phyloP scores from a whole-genome alignment of 2,329 filamentous ascomycete genomes.

The Aspergillus ibericus region DNA sequence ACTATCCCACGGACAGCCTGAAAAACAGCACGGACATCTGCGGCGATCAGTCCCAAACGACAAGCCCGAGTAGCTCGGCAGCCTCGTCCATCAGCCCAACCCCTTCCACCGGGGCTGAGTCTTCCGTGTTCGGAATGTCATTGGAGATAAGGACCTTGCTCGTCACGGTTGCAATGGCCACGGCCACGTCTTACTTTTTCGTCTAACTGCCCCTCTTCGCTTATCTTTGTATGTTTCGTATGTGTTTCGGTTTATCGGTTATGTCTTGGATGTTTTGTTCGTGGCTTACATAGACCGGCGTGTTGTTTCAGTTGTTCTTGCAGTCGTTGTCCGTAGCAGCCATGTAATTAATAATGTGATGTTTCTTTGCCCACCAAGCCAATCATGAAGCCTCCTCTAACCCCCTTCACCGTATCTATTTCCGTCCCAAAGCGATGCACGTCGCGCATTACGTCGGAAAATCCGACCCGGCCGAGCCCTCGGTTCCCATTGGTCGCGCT shows the following conservation, averaged over 20 bases:
- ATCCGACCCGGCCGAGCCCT: background rate
- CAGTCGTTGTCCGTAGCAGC: background rate
- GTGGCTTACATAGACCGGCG: background rate
- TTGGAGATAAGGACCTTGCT: background rate
- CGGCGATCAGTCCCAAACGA: background rate
- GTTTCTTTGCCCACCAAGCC: background rate
- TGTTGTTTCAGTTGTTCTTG: too few relatives aligned
- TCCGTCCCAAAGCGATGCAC: background rate
- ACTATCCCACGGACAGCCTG: conserved; percentile 6
- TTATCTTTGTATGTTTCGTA: background rate
- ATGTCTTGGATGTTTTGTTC: background rate
- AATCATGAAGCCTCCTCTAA: background rate
- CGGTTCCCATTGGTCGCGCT: background rate
- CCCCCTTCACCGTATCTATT: background rate
- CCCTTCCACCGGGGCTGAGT: background rate
- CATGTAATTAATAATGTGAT: background rate
- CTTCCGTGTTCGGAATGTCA: background rate
- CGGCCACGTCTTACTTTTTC: background rate
- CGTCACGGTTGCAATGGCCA: conserved; percentile 1
- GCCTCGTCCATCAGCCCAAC: background rate
- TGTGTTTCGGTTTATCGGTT: background rate
- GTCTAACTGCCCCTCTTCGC: background rate
- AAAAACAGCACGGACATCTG: conserved; percentile 1
- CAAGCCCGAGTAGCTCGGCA: background rate
- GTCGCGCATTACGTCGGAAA: background rate